Base-by-base conservation (phyloP, 2,329 filamentous ascomycete species). In the Aspergillus glaucus region DNA sequence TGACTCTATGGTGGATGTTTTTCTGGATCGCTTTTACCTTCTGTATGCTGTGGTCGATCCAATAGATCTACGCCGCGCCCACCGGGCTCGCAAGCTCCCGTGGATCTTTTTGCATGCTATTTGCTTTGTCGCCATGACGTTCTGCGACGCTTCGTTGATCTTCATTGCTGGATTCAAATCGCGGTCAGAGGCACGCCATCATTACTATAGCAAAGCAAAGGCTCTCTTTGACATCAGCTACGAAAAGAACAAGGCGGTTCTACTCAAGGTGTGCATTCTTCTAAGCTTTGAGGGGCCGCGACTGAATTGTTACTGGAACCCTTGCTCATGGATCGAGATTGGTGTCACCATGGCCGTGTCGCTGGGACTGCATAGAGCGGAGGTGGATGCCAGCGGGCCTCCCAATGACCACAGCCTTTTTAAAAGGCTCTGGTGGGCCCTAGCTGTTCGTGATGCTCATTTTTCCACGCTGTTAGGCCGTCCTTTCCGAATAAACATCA, bases 291-390 rank as follows among this genome's bases (percentile, higher is more conserved):
- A 26, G 37, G 45, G 45, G 6, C 36, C 36, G 8, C 17, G 19
- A 24, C 2, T 24, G 9, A 42, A 47, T n/a, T 42, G 26, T 26
- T 36, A 47, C 45, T 47, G 45, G 45, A 47, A 47, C 8, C 41
- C 41, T n/a, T 47, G 41, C 22, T 47, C 45, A 15, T 47, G 45
- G 45, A 43, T 47, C 39, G 41, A 37, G 5, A 43, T 37, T 6
- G 45, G 22, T 6, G 39, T 47, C 12, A 47, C 39, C 9, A 19
- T 47, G 15, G 45, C 45, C 37, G 45, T 42, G n/a, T 37, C 45
- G n/a, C 10, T 47, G 12, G 45, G 37, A 28, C 42, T 47, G 5
- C 39, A 47, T 34, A 24, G 45, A 9, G 42, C 45, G 9, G 26
- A 21, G 12, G 45, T 37, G 12, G 22, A 28, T 8, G 17, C 37